Percentiles rank a stretch among this genome's conserved stretches.
phyloP scores from a whole-genome alignment of 2,329 filamentous ascomycete genomes.

The Paecilomyces variotii region DNA sequence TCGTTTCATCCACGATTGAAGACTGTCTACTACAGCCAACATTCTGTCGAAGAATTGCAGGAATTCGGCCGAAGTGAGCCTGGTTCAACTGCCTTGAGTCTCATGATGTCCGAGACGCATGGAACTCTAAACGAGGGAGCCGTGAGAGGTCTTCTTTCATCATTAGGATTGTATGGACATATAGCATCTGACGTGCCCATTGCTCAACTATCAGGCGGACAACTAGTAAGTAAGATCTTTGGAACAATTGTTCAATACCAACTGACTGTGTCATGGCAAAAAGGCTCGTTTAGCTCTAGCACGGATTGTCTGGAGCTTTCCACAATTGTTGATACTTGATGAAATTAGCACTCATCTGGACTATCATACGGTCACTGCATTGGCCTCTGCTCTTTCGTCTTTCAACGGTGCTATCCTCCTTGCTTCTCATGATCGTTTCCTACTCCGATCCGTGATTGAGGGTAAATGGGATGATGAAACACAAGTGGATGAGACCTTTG shows the following conservation, averaged over 20 bases:
- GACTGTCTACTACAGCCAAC: neutral
- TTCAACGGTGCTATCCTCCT: conserved; percentile 71
- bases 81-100: conserved; percentile 33
- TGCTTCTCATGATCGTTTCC: conserved; percentile 76
- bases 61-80: neutral
- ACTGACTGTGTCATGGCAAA: neutral
- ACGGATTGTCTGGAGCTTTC: conserved; percentile 57
- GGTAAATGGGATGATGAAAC: conserved; percentile 41
- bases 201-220: conserved; percentile 67
- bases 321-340: conserved; percentile 68
- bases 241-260: neutral
- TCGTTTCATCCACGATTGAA: neutral
- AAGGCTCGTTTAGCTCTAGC: conserved; percentile 57
- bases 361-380: conserved; percentile 67
- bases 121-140: conserved; percentile 57
- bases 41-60: neutral
- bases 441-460: conserved; percentile 66
- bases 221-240: conserved; percentile 50
- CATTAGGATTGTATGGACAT: conserved; percentile 62
- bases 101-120: conserved; percentile 51
- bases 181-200: conserved; percentile 67
- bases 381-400: conserved; percentile 56
- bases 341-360: conserved; percentile 82
- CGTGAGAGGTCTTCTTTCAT: conserved; percentile 56
- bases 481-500: conserved; percentile 35